These are phyloP conservation scores for Citeromyces hawaiiensis DNA, from an alignment of 1,139 yeast genomes.

Conservation along the genomic window DNA sequence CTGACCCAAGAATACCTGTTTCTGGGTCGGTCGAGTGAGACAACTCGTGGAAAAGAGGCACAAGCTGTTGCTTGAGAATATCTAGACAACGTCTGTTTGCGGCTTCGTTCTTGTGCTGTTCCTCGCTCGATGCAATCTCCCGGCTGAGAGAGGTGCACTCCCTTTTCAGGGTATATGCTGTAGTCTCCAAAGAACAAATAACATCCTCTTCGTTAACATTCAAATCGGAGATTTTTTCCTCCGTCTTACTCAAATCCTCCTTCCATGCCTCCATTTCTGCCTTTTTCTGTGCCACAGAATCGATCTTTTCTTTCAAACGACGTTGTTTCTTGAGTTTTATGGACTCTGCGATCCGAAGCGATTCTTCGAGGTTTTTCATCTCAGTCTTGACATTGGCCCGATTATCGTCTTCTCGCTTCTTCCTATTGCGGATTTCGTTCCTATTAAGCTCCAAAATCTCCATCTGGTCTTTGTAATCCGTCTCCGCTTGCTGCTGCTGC, in stretches of 20 bases:
- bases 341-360: conserved; percentile 18
- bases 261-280: conserved; percentile 18
- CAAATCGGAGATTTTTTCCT: conserved; percentile 9
- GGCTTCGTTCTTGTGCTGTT: conserved; percentile 20
- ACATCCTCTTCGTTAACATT: conserved; percentile 11
- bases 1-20: conserved; percentile 18
- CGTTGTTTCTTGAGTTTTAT: conserved; percentile 18
- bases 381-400: conserved; percentile 33
- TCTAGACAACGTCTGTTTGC: conserved; percentile 18
- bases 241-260: conserved; percentile 14
- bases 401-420: conserved; percentile 33
- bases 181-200: conserved; percentile 9
- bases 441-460: conserved; percentile 23
- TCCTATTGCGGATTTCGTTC: conserved; percentile 26
- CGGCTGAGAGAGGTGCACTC: conserved; percentile 12
- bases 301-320: conserved; percentile 12
- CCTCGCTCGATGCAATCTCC: conserved; percentile 22
- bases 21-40: conserved; percentile 15
- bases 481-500: conserved; percentile 22
- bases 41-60: conserved; percentile 15
- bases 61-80: conserved; percentile 12
- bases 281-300: conserved; percentile 17
- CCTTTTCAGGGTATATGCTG: conserved; percentile 15
- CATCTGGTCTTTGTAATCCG: conserved; percentile 28
- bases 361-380: conserved; percentile 31